phyloP scores from a whole-genome alignment of 2,329 filamentous ascomycete genomes.

The Graphiopsis chlorocephala region DNA sequence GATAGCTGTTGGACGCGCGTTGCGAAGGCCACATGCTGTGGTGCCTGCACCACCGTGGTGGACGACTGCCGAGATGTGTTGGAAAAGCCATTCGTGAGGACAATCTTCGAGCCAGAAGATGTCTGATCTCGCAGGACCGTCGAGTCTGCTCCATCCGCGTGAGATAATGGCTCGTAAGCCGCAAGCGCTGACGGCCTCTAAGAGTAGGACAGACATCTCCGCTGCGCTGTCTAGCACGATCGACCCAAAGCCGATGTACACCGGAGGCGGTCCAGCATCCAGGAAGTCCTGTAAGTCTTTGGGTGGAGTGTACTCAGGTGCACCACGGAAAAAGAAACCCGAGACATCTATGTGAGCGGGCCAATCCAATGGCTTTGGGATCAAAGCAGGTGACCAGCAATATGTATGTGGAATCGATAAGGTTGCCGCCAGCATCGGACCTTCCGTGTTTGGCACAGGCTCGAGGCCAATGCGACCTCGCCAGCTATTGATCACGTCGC shows the following conservation, averaged over 20 bases:
- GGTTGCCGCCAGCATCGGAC: slow-evolving; percentile 68
- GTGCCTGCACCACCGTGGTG: slow-evolving; percentile 59
- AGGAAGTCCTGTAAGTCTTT: slow-evolving; percentile 64
- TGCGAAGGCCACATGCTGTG: slow-evolving; percentile 51
- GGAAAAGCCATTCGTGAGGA: slow-evolving; percentile 57
- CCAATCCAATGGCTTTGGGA: slow-evolving; percentile 22
- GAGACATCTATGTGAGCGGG: slow-evolving; percentile 64
- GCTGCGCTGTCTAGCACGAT: slow-evolving; percentile 75
- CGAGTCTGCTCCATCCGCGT: slow-evolving; percentile 49
- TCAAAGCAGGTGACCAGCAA: slow-evolving; percentile 42
- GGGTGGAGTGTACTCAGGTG: slow-evolving; percentile 60
- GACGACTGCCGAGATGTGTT: slow-evolving; percentile 51
- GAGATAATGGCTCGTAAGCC: slow-evolving; percentile 53
- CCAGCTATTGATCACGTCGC: slow-evolving; percentile 74
- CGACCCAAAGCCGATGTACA: slow-evolving; percentile 78
- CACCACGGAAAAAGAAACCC: slow-evolving; percentile 70
- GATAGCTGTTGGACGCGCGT: slow-evolving; percentile 51
- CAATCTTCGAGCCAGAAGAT: slow-evolving; percentile 52
- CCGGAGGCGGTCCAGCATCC: slow-evolving; percentile 63
- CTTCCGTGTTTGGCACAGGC: slow-evolving; percentile 73
- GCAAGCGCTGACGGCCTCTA: slow-evolving; percentile 59
- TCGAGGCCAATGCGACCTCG: slow-evolving; percentile 68
- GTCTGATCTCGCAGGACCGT: slow-evolving; percentile 28
- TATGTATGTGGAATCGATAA: slow-evolving; percentile 75
- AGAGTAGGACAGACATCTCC: slow-evolving; percentile 65